A percentile compares a stretch with the other conserved stretches of the same genome.
These are phyloP conservation scores for Polychytrium aggregatum DNA, from an alignment of 192 early-diverging fungal species.

Conservation along the genomic window DNA sequence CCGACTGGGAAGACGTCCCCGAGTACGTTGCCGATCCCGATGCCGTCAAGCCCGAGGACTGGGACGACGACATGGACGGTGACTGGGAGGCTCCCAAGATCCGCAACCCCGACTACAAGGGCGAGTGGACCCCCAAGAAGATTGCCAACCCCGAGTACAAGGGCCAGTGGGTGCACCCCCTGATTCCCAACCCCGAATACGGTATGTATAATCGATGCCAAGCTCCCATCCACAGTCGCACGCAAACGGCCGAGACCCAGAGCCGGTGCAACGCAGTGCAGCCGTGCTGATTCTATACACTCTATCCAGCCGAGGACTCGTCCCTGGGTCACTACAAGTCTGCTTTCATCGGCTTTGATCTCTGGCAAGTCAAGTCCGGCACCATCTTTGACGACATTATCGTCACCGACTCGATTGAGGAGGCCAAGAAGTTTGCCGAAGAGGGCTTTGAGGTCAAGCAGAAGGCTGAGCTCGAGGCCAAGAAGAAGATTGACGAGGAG, in stretches of 20 bases:
- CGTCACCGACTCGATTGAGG: slow-evolving; percentile 36
- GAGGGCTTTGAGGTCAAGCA: slow-evolving; percentile 6
- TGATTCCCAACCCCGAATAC: slow-evolving; percentile 30
- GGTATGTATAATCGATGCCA: slow-evolving; percentile 5
- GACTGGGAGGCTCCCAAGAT: slow-evolving; percentile 34
- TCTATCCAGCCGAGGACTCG: slow-evolving; percentile 18
- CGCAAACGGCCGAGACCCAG: too few species aligned
- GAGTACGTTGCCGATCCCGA: slow-evolving; percentile 73
- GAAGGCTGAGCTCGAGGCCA: background rate
- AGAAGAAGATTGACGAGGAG: slow-evolving; percentile 14
- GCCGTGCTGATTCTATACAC: too few species aligned
- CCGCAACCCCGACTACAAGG: slow-evolving; percentile 36
- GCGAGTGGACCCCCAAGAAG: slow-evolving; percentile 31
- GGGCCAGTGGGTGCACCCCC: slow-evolving; percentile 33
- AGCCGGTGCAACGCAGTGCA: too few species aligned
- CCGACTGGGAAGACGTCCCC: slow-evolving; percentile 61
- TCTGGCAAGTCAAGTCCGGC: slow-evolving; percentile 43
- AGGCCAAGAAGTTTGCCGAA: slow-evolving; percentile 29
- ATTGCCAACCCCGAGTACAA: slow-evolving; percentile 40
- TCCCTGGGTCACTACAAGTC: slow-evolving; percentile 16
- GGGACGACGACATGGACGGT: slow-evolving; percentile 45
- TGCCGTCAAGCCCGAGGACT: slow-evolving; percentile 79
- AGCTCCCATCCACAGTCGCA: too few species aligned
- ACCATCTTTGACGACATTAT: slow-evolving; percentile 42
- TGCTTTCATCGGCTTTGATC: slow-evolving; percentile 33